Evolutionary conservation across 2,329 filamentous ascomycete species (phyloP).

Genomic region (Aspergillus fructus): DNA sequence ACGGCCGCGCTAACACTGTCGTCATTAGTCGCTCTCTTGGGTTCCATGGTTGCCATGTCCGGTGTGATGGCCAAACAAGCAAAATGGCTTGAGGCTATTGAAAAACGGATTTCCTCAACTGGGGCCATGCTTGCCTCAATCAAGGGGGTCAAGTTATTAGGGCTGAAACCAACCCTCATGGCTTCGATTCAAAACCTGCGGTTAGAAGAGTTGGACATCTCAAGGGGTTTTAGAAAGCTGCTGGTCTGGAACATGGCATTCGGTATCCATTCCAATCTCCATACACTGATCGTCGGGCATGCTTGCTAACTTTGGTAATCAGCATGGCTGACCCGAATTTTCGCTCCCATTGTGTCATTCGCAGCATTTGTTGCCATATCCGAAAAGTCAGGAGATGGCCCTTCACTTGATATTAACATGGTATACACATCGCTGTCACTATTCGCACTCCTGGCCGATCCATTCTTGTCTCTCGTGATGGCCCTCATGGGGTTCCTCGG

Average conservation of each 20-base stretch:
- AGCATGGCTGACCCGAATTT: slow-evolving; percentile 43
- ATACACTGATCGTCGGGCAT: background rate
- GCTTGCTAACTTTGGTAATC: slow-evolving; percentile 1
- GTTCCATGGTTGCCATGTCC: slow-evolving; percentile 34
- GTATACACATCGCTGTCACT: slow-evolving; percentile 51
- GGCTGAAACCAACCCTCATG: slow-evolving; percentile 44
- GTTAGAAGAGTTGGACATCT: slow-evolving; percentile 43
- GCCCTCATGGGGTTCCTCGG: slow-evolving; percentile 46
- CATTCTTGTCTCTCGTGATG: slow-evolving; percentile 47
- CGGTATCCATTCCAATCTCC: slow-evolving; percentile 11
- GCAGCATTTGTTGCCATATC: slow-evolving; percentile 45
- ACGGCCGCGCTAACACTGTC: too few relatives aligned
- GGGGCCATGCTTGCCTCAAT: slow-evolving; percentile 50
- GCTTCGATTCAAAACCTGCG: slow-evolving; percentile 41
- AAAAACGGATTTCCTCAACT: slow-evolving; percentile 51
- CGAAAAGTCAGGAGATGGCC: slow-evolving; percentile 29
- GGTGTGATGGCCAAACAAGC: slow-evolving; percentile 43
- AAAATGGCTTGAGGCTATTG: slow-evolving; percentile 52
- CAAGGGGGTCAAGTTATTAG: slow-evolving; percentile 54
- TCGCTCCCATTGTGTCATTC: slow-evolving; percentile 48
- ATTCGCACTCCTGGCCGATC: slow-evolving; percentile 48
- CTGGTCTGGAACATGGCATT: slow-evolving; percentile 43
- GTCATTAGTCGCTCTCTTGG: slow-evolving; percentile 31
- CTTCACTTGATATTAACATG: slow-evolving; percentile 40
- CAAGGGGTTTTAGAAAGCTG: slow-evolving; percentile 41